These are phyloP conservation scores for Penicillium aurantiogriseum DNA, from an alignment of 2,329 filamentous ascomycete species.

Conservation along the genomic window DNA sequence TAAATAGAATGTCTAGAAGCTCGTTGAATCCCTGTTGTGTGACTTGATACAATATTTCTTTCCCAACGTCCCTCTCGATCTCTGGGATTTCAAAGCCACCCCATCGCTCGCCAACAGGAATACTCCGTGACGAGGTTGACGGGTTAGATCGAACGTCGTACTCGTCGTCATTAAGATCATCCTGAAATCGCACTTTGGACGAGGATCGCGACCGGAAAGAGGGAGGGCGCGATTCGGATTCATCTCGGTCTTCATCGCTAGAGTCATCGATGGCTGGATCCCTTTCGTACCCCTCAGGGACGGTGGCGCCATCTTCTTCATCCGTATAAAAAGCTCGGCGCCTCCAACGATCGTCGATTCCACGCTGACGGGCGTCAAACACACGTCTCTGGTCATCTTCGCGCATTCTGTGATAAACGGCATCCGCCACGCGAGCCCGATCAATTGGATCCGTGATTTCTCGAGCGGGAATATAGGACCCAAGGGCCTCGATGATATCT, in stretches of 20 bases:
- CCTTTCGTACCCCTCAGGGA: constrained; percentile 59
- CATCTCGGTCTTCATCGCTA: constrained; percentile 55
- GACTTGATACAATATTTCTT: constrained; percentile 86
- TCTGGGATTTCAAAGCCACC: constrained; percentile 76
- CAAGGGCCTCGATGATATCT: constrained; percentile 45
- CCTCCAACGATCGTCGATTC: constrained; percentile 70
- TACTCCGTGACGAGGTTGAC: constrained; percentile 69
- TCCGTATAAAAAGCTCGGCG: constrained; percentile 79
- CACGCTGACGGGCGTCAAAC: constrained; percentile 39
- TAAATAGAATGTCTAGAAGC: constrained; percentile 82
- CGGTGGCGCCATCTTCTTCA: constrained; percentile 73
- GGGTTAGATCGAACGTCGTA: constrained; percentile 69
- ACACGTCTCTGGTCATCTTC: constrained; percentile 39
- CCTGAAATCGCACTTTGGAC: constrained; percentile 75
- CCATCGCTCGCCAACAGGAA: constrained; percentile 67
- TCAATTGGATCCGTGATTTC: constrained; percentile 46
- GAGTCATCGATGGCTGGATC: constrained; percentile 41
- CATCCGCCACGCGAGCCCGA: constrained; percentile 40
- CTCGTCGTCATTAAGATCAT: constrained; percentile 66
- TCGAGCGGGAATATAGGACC: constrained; percentile 41
- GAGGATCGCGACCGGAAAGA: constrained; percentile 67
- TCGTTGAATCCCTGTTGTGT: constrained; percentile 93
- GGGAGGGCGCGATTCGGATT: constrained; percentile 37
- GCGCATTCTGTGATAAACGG: constrained; percentile 40
- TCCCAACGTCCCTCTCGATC: constrained; percentile 77